Percentiles rank a stretch among this genome's conserved stretches.
phyloP scores from a whole-genome alignment of 2,329 filamentous ascomycete species.

The Botrytis fabae region DNA sequence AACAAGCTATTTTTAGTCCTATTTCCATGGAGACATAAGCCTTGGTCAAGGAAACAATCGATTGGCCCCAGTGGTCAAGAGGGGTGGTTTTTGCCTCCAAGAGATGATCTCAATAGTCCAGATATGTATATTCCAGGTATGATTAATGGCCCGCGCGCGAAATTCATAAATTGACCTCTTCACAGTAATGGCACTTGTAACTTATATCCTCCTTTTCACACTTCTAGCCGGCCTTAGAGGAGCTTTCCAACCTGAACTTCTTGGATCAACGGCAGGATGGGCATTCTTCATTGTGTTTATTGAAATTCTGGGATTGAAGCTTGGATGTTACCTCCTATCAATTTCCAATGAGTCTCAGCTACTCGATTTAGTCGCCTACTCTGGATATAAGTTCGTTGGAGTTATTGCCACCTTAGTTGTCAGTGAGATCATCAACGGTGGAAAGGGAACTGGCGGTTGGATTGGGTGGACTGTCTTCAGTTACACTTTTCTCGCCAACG shows the following conservation, averaged over 20 bases:
- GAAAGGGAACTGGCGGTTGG: constrained; percentile 83
- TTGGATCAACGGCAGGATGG: constrained; percentile 78
- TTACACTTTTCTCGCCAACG: constrained; percentile 92
- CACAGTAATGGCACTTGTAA: constrained; percentile 88
- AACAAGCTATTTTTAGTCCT: constrained; percentile 91
- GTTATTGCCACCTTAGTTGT: constrained; percentile 86
- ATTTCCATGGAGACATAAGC: constrained; percentile 96
- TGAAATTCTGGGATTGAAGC: constrained; percentile 86
- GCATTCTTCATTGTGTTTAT: constrained; percentile 80
- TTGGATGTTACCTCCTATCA: constrained; percentile 89
- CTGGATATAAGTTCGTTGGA: constrained; percentile 97
- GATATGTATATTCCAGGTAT: constrained; percentile 91
- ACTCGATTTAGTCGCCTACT: constrained; percentile 91
- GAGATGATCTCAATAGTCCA: constrained; percentile 95
- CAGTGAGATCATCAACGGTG: constrained; percentile 74
- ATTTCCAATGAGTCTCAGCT: constrained; percentile 94
- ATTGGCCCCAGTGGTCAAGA: constrained; percentile 69
- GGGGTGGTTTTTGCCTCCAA: constrained; percentile 81
- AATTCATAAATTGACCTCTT: background rate
- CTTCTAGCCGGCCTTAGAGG: constrained; percentile 86
- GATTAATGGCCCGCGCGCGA: background rate
- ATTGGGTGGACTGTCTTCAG: constrained; percentile 84
- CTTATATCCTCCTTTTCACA: constrained; percentile 92
- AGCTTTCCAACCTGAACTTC: constrained; percentile 88
- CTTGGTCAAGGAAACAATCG: constrained; percentile 90